Base-by-base conservation (phyloP, 371 early-diverging fungal genomes). In the Haplosporangium sp. region DNA sequence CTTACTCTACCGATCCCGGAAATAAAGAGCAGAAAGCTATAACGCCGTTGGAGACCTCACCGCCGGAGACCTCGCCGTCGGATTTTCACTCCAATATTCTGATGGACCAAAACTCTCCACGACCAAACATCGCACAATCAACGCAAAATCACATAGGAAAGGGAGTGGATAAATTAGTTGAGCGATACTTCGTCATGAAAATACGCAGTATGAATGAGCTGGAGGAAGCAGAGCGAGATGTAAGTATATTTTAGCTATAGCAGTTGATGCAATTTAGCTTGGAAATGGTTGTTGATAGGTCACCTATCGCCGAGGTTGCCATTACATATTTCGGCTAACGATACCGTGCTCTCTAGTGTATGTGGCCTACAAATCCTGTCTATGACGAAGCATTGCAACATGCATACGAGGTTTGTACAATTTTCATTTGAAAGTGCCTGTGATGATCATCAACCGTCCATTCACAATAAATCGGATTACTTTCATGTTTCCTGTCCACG, bases 361-460 rank as follows among this genome's bases (percentile, higher is more conserved):
- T 63, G 3, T 77, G 77, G 77, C 69, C 69, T 19, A 77, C 77
- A 10, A 67, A 60, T 34, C 72, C 77, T 5, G 6, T 65, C 5
- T 77, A 77, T 44, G 52, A 77, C 19, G 34, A 67, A 2, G 40
- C 40, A 0, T 57, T 76, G 34, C 63, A 52, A 34, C 11, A 61
- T 17, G 72, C 68, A 3, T 76, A 67, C 60, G 52, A 55, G 10
- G 76, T 76, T 61, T 15, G 61, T 37, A 4, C 37, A 34, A 42
- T 7, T 27, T 7, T 34, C 3, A 2, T 4, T 56, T 17, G 4
- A 13, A 45, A 45, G 15, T 50, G 50, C 4, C 10, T 3, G 45
- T 45, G 45, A 45, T 15, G 15, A 27, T 27, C 27, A 27, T 27
- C 27, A 27, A 27, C 27, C 27, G 27, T 27, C 27, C 27, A 27